Evolutionary conservation across 2,329 filamentous ascomycete species (phyloP), one percentile per base, ranked within the genome.

Genomic region (Claviceps capensis): DNA sequence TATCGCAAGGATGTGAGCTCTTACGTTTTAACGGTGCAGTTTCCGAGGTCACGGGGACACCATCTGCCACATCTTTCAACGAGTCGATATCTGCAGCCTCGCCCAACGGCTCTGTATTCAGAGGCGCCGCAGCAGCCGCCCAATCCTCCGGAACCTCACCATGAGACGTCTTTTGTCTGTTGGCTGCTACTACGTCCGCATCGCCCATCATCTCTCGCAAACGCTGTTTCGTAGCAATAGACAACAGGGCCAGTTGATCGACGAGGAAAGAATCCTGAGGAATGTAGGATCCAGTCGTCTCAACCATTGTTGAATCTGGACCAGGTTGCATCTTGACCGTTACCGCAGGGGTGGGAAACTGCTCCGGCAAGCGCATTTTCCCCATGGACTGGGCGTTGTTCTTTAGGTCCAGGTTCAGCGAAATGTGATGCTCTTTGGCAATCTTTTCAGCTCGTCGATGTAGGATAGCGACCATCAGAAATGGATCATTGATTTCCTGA

Each of bases 191-290:
- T 9, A 76, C 76, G 51, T 82, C 79, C 11, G 88, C 82, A 60
- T 95, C 89, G 61, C 90, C 85, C 3, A 96, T 63, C 34, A 96
- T 69, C 13, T 82, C 79, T 50, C 86, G 77, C 40, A 96, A 60
- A 30, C 88, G 79, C 59, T 94, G 85, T 63, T 91, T 88, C 9
- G 88, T 83, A 17, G 87, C 86, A 52, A 96, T 77, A 5, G 88
- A 93, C 53, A 96, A 65, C 16, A 96, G 73, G 26, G 87, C 85
- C 45, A 96, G 70, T 58, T 96, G 86, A 55, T 95, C 89, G 14
- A 86, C 84, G 37, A 95, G 72, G 51, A 79, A 82, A 1, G 86
- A 81, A 44, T 89, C 85, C 38, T 85, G 81, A 0, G 93, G 78
- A 40, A 94, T 78, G 51, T 85, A 88, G 19, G 81, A 80, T 2